These are phyloP conservation scores for Blastomyces gilchristii DNA, from an alignment of 2,329 filamentous ascomycete genomes.

Conservation along the genomic window DNA sequence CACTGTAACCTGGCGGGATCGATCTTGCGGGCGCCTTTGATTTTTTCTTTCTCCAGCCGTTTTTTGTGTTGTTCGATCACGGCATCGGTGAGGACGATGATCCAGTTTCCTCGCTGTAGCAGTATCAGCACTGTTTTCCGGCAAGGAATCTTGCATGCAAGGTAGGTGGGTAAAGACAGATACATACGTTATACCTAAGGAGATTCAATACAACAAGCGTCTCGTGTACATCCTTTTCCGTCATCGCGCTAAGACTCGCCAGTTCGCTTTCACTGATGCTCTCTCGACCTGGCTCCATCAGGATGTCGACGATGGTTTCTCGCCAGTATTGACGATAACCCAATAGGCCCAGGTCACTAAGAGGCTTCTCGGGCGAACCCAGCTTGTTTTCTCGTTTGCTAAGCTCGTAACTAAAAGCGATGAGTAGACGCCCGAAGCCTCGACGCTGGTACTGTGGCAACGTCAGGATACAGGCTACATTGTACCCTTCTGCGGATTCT, in stretches of 20 bases:
- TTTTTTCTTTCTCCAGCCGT: slow-evolving; percentile 67
- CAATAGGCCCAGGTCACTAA: slow-evolving; percentile 84
- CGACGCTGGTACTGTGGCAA: slow-evolving; percentile 93
- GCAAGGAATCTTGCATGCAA: neutral
- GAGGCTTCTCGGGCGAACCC: slow-evolving; percentile 90
- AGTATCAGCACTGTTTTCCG: slow-evolving; percentile 8
- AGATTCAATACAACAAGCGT: slow-evolving; percentile 90
- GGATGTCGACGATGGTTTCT: slow-evolving; percentile 78
- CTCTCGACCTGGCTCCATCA: slow-evolving; percentile 60
- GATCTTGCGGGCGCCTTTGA: slow-evolving; percentile 64
- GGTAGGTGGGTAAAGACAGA: neutral
- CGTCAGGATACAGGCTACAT: slow-evolving; percentile 94
- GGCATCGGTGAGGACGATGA: slow-evolving; percentile 82
- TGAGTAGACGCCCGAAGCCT: slow-evolving; percentile 83
- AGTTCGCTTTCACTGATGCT: slow-evolving; percentile 73
- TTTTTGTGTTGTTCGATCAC: slow-evolving; percentile 59
- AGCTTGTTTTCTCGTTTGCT: slow-evolving; percentile 91
- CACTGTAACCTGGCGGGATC: slow-evolving; percentile 73
- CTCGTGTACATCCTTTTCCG: slow-evolving; percentile 91
- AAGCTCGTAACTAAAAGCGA: slow-evolving; percentile 95
- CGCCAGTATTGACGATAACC: slow-evolving; percentile 98
- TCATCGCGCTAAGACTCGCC: slow-evolving; percentile 75
- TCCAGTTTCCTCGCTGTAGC: slow-evolving; percentile 72
- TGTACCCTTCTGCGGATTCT: slow-evolving; percentile 92
- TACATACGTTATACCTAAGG: slow-evolving; percentile 68